These are phyloP conservation scores for Saccharomyces kudriavzevii DNA, from an alignment of 805 yeast species.

Conservation along the genomic window DNA sequence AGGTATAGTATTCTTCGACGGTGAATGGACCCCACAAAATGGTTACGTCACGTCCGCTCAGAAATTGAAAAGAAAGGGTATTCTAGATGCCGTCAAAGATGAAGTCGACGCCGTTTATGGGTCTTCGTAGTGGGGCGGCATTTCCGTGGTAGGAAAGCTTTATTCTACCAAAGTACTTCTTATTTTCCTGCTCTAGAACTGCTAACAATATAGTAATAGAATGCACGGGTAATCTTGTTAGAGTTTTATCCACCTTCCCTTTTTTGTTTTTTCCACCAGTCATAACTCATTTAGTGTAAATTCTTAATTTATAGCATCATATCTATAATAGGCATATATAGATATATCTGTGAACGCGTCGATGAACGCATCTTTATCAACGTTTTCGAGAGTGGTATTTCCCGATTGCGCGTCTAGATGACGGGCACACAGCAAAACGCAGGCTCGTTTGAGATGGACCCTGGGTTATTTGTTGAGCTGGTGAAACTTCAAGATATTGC, in stretches of 20 bases:
- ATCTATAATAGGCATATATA: background rate
- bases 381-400: background rate
- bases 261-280: background rate
- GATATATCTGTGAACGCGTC: background rate
- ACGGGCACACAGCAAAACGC: background rate
- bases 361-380: background rate
- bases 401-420: background rate
- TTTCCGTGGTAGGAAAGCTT: background rate
- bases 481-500: background rate
- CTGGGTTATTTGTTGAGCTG: background rate
- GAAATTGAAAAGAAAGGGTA: conserved; percentile 89
- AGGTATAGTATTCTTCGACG: conserved; percentile 71
- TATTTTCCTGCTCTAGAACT: background rate
- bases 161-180: background rate
- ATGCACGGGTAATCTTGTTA: background rate
- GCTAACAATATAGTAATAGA: background rate
- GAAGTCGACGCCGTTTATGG: conserved; percentile 60
- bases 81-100: conserved; percentile 57
- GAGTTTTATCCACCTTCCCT: background rate
- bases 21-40: conserved; percentile 96
- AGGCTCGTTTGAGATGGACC: background rate
- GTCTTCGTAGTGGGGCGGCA: background rate
- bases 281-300: background rate
- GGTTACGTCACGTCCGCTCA: conserved; percentile 94
- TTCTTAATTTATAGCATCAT: background rate